Conservation (phyloP, 164 flowering plant species). For the Litsea cubeba region DNA sequence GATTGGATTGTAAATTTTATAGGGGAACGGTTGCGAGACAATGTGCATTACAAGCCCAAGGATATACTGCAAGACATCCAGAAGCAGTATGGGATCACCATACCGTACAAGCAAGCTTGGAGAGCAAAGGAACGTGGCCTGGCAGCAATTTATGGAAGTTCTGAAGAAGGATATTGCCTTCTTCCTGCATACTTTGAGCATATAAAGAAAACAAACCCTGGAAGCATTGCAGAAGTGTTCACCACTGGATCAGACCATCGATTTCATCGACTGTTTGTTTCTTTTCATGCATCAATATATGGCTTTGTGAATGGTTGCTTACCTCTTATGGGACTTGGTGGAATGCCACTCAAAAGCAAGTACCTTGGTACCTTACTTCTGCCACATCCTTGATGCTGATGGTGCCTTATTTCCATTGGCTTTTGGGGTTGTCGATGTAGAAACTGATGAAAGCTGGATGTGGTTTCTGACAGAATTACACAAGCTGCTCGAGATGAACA, state of each 20-base stretch:
- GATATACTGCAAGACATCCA: conserved; percentile 79
- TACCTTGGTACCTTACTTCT: conserved; percentile 72
- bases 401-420: conserved; percentile 80
- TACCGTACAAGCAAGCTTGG: conserved; percentile 95
- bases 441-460: conserved; percentile 78
- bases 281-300: conserved; percentile 54
- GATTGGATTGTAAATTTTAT: conserved; percentile 82
- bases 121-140: conserved; percentile 79
- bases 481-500: conserved; percentile 51
- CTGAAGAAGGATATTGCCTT: conserved; percentile 73
- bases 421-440: conserved; percentile 75
- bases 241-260: conserved; percentile 57
- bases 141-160: conserved; percentile 75
- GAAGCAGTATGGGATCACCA: conserved; percentile 66
- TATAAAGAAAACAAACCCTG: conserved; percentile 62
- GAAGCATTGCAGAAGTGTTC: conserved; percentile 63
- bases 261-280: conserved; percentile 68
- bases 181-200: conserved; percentile 73
- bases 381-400: conserved; percentile 76
- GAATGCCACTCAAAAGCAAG: conserved; percentile 61
- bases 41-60: conserved; percentile 80
- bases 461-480: conserved; percentile 72
- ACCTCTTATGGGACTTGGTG: conserved; percentile 65
- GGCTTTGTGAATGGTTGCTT: conserved; percentile 75
- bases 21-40: conserved; percentile 57